Percentiles rank a stretch among this genome's conserved stretches.
Evolutionary conservation across 2,329 filamentous ascomycete species (phyloP).

Genomic region (Microdochium trichocladiopsis): DNA sequence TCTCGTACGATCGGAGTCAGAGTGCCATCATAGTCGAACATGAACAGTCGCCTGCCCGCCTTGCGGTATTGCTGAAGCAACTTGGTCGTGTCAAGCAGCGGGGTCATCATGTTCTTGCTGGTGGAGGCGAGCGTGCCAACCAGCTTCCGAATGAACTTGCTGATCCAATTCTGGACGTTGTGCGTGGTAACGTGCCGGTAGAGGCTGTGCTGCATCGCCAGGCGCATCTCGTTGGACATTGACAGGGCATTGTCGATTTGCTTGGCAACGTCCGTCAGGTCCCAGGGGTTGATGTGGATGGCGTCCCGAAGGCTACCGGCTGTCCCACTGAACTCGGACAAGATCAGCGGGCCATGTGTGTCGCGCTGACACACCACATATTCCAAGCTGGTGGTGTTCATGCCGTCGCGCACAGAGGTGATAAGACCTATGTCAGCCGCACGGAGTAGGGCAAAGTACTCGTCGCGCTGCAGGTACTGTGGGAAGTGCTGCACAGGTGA

Average conservation of each 20-base stretch:
- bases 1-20: slow-evolving; percentile 93
- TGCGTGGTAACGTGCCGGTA: slow-evolving; percentile 81
- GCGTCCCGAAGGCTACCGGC: slow-evolving; percentile 79
- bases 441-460: slow-evolving; percentile 91
- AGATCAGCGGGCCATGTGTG: slow-evolving; percentile 77
- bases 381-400: slow-evolving; percentile 96
- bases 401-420: slow-evolving; percentile 91
- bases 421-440: slow-evolving; percentile 89
- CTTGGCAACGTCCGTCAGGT: slow-evolving; percentile 74
- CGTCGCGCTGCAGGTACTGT: slow-evolving; percentile 81
- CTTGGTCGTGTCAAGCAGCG: slow-evolving; percentile 68
- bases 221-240: slow-evolving; percentile 62
- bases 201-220: slow-evolving; percentile 63
- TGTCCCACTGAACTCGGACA: slow-evolving; percentile 95
- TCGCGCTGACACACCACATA: slow-evolving; percentile 91
- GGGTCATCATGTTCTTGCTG: slow-evolving; percentile 69
- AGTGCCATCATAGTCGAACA: slow-evolving; percentile 99
- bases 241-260: slow-evolving; percentile 76
- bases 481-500: slow-evolving; percentile 92
- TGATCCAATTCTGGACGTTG: slow-evolving; percentile 82
- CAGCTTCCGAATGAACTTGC: slow-evolving; percentile 69
- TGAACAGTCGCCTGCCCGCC: slow-evolving; percentile 77
- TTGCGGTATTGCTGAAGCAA: slow-evolving; percentile 68
- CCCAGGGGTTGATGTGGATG: slow-evolving; percentile 96
- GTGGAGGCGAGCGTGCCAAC: slow-evolving; percentile 74